Percentiles rank a stretch among this genome's conserved stretches.
Evolutionary conservation across 2,329 filamentous ascomycete genomes (phyloP).

Genomic region (Esteya vermicola): DNA sequence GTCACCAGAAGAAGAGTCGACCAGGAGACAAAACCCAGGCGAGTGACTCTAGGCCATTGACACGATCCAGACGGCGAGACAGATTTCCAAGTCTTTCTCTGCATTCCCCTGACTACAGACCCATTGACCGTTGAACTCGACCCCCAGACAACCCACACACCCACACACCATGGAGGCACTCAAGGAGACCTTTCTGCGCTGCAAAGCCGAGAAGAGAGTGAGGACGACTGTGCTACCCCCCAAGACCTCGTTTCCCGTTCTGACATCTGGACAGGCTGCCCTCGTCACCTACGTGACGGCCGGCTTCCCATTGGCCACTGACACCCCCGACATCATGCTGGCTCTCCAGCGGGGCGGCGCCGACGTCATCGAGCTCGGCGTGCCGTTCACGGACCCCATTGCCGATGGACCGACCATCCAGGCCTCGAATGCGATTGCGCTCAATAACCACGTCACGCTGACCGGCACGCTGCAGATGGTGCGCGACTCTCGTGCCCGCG

Average conservation of each 20-base stretch:
- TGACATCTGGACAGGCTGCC: conserved; percentile 54
- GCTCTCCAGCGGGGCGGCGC: conserved; percentile 87
- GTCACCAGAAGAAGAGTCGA: no score
- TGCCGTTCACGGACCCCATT: conserved; percentile 96
- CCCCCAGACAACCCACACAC: no score
- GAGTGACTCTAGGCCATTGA: no score
- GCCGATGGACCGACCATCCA: conserved; percentile 96
- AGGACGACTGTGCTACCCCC: not conserved
- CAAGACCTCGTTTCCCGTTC: not conserved
- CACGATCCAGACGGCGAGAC: no score
- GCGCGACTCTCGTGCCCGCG: conserved; percentile 60
- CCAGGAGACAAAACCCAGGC: no score
- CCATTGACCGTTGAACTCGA: no score
- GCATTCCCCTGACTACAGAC: no score
- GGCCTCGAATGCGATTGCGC: conserved; percentile 77
- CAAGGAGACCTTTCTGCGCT: conserved; percentile 8
- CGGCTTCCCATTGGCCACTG: conserved; percentile 71
- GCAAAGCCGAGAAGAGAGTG: not conserved
- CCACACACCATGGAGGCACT: not conserved
- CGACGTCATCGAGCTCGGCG: conserved; percentile 88
- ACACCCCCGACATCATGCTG: conserved; percentile 72
- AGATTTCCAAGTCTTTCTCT: no score
- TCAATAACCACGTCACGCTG: conserved; percentile 80
- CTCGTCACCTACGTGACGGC: conserved; percentile 95
- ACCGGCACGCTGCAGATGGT: conserved; percentile 70